Evolutionary conservation across 2,329 filamentous ascomycete genomes (phyloP), one percentile per base, ranked within the genome.

Genomic region (Rasamsonia emersonii): DNA sequence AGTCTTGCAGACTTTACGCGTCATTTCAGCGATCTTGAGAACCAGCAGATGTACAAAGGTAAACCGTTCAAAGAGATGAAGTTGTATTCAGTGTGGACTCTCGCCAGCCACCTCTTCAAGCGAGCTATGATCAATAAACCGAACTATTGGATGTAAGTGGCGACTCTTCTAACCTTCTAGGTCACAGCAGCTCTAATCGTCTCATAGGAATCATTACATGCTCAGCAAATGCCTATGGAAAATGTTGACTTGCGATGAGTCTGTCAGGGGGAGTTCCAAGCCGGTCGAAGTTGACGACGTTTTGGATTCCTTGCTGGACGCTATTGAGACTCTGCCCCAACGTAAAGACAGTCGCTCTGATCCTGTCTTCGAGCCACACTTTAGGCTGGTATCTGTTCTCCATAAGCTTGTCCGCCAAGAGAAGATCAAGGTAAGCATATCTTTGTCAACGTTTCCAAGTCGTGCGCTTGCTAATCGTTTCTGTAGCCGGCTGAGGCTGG

Each of bases 351-450:
- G 65, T 10, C 67, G 73, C 13, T 57, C 62, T 21, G 86, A 94
- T 39, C 86, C 84, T 0, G 79, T 93, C 15, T 70, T 95, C 10
- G 88, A 94, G 53, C 88, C 88, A 3, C 86, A 94, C 53, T 94
- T 93, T 67, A 94, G 93, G 61, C 79, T 94, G 13, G 73, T 91
- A 20, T 82, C 83, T 2, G 66, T 91, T 14, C 62, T 86, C 5
- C 78, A 93, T 61, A 94, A 95, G 56, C 70, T 94, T 15, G 82
- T 93, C 10, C 66, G 65, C 18, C 53, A 56, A 16, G 58, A 58
- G 30, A 53, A 60, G 8, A 54, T 77, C 30, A 48, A 58, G 33
- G 63, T 65, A 45, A 40, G 53, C 11, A 23, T 11, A 41, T 18
- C 9, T 11, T 20, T 14, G 24, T 34, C 10, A 24, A 41, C 10